These are phyloP conservation scores for Linderniella brevidens DNA, from an alignment of 257 asterid species.

Conservation along the genomic window DNA sequence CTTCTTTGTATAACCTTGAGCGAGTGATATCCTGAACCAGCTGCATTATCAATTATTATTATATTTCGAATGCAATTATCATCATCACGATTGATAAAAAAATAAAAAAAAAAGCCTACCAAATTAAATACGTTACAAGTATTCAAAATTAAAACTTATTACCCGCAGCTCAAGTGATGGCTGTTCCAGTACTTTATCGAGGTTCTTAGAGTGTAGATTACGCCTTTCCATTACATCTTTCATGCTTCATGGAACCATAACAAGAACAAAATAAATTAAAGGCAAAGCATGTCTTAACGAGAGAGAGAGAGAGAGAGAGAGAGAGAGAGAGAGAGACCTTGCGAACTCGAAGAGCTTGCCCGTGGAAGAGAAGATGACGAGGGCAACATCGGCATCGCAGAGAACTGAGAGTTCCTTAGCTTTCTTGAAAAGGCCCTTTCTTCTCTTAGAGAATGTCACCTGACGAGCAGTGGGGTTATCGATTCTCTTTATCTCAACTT, in stretches of 20 bases:
- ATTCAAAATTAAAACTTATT: background rate
- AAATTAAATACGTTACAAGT: too few relatives aligned
- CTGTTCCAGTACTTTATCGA: constrained; percentile 46
- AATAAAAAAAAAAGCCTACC: too few relatives aligned
- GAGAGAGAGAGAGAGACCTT: constrained; percentile 12
- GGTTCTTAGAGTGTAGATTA: constrained; percentile 60
- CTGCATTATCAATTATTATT: constrained; percentile 24
- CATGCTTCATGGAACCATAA: constrained; percentile 24
- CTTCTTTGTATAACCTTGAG: constrained; percentile 49
- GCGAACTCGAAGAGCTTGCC: constrained; percentile 55
- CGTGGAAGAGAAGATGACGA: constrained; percentile 59
- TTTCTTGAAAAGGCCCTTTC: constrained; percentile 29
- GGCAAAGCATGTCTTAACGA: background rate
- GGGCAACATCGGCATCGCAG: constrained; percentile 68
- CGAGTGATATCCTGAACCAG: constrained; percentile 51
- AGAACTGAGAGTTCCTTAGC: constrained; percentile 75
- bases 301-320: background rate
- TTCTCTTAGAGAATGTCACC: constrained; percentile 50
- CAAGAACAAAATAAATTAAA: background rate
- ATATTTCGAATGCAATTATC: background rate
- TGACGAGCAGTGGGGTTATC: constrained; percentile 66
- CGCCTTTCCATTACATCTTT: constrained; percentile 63
- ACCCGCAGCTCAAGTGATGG: constrained; percentile 84
- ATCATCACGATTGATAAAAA: background rate
- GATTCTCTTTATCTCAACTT: constrained; percentile 71